These are phyloP conservation scores for Aurifilum marmelostoma DNA, from an alignment of 2,329 filamentous ascomycete genomes.

Conservation along the genomic window DNA sequence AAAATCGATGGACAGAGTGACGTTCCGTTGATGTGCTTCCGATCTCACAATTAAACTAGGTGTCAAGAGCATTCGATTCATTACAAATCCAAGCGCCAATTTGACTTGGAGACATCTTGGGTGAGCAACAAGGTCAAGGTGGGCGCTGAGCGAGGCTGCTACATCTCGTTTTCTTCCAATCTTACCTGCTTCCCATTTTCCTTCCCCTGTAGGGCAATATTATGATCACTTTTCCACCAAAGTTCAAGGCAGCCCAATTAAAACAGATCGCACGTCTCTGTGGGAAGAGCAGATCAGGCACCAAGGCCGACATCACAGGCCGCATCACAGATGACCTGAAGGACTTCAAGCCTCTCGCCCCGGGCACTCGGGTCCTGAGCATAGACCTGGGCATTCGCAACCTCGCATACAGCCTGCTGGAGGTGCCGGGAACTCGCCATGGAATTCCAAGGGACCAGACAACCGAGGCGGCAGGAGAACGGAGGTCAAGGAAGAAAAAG, in stretches of 20 bases:
- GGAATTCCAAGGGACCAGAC: neutral
- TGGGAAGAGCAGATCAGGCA: constrained; percentile 45
- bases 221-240: constrained; percentile 24
- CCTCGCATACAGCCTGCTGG: constrained; percentile 71
- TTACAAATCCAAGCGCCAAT: neutral
- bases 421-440: constrained; percentile 6
- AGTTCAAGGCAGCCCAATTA: constrained; percentile 18
- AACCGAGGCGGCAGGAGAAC: neutral
- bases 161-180: neutral
- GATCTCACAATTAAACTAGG: neutral
- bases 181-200: neutral
- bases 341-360: constrained; percentile 28
- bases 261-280: constrained; percentile 23
- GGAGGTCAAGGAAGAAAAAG: neutral
- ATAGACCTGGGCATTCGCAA: constrained; percentile 87
- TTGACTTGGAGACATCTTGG: neutral
- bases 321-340: constrained; percentile 50
- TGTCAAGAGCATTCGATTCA: too few species aligned
- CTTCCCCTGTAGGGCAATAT: neutral
- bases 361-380: constrained; percentile 63
- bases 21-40: neutral
- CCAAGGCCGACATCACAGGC: constrained; percentile 58
- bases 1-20: neutral
- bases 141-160: neutral
- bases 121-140: neutral